phyloP scores from a whole-genome alignment of 169 alveolate genomes.

The Miamiensis avidus region DNA sequence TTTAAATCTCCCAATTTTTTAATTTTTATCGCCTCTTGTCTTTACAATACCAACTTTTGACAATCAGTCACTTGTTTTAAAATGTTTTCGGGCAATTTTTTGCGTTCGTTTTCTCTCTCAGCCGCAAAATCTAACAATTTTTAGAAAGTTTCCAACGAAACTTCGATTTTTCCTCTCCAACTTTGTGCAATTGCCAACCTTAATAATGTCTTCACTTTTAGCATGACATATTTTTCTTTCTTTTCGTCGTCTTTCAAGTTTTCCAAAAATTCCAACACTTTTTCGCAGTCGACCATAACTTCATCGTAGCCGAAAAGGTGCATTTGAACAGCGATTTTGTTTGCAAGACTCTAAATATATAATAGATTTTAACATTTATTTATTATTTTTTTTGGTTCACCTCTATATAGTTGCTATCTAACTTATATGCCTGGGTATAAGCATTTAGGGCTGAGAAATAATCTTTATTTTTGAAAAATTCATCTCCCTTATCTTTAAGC shows the following conservation, averaged over 20 bases:
- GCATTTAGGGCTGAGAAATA: constrained; percentile 79
- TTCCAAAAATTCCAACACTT: background rate
- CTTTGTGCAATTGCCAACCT: constrained; percentile 38
- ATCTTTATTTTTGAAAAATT: constrained; percentile 78
- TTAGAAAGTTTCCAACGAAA: background rate
- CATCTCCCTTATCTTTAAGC: constrained; percentile 85
- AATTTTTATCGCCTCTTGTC: constrained; percentile 60
- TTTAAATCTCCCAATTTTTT: constrained; percentile 70
- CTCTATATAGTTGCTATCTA: constrained; percentile 70
- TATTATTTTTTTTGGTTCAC: no score
- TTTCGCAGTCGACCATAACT: constrained; percentile 30
- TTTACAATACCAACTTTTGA: constrained; percentile 39
- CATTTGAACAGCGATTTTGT: constrained; percentile 35
- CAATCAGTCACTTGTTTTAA: background rate
- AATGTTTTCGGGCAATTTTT: constrained; percentile 7
- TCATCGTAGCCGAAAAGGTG: constrained; percentile 30
- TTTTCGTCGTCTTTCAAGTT: constrained; percentile 16
- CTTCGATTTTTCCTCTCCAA: constrained; percentile 46
- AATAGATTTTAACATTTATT: no score
- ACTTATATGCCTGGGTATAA: constrained; percentile 66
- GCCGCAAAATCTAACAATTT: background rate
- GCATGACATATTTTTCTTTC: constrained; percentile 7
- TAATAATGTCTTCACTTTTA: constrained; percentile 31
- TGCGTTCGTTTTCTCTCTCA: constrained; percentile 55
- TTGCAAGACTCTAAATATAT: constrained; percentile 23